These are phyloP conservation scores for Phytophthora megakarya DNA, from an alignment of 352 stramenopile genomes.

Conservation along the genomic window DNA sequence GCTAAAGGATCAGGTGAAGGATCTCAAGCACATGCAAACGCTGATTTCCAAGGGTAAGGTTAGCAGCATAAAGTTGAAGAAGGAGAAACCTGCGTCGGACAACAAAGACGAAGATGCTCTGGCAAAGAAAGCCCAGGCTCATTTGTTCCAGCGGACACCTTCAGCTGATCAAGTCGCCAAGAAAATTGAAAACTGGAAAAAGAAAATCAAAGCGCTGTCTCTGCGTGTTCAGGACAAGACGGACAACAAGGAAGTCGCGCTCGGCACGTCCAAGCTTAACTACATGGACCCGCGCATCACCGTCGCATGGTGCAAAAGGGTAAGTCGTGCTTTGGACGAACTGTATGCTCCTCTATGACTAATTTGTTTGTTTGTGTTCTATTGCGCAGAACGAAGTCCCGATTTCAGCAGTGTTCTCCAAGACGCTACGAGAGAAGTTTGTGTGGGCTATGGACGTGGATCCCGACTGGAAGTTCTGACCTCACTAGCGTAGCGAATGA, in stretches of 20 bases:
- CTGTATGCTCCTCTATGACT: neutral
- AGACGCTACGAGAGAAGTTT: constrained; percentile 99
- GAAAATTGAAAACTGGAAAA: constrained; percentile 93
- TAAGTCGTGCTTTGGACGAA: constrained; percentile 82
- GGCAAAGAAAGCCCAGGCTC: constrained; percentile 92
- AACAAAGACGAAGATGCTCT: constrained; percentile 84
- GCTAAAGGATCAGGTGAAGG: constrained; percentile 94
- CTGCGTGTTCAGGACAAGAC: constrained; percentile 98
- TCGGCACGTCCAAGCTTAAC: constrained; percentile 99
- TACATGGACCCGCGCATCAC: constrained; percentile 99
- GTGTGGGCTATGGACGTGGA: constrained; percentile 99
- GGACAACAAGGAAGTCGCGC: constrained; percentile 99
- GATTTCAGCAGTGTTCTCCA: constrained; percentile 98
- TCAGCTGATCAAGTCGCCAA: constrained; percentile 94
- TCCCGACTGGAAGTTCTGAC: constrained; percentile 95
- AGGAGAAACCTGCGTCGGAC: constrained; percentile 80
- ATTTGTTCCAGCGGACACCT: constrained; percentile 94
- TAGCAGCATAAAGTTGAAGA: constrained; percentile 92
- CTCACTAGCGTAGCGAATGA: constrained; percentile 3
- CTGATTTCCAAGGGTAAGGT: constrained; percentile 89
- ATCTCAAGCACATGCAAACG: constrained; percentile 93
- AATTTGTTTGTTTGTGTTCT: constrained; percentile 3
- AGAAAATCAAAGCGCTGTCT: constrained; percentile 92
- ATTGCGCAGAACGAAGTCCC: constrained; percentile 91
- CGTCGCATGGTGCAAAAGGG: constrained; percentile 98